These are phyloP conservation scores for Scheffersomyces parashehatae DNA, from an alignment of 1,139 yeast species.

Conservation along the genomic window DNA sequence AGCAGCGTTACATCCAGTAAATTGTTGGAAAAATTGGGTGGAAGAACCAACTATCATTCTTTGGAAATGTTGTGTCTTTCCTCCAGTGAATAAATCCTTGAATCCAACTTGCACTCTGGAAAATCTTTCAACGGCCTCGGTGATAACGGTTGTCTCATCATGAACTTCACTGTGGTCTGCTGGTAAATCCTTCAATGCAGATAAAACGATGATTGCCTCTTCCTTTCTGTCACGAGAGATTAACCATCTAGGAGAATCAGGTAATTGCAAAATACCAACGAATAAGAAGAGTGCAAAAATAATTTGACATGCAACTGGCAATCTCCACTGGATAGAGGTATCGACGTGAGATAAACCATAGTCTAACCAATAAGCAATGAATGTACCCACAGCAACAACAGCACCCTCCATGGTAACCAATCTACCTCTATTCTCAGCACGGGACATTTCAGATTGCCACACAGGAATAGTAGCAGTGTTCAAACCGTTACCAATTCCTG, in stretches of 20 bases:
- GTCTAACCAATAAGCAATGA: slow-evolving; percentile 75
- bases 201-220: slow-evolving; percentile 48
- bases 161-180: slow-evolving; percentile 47
- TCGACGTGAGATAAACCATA: slow-evolving; percentile 65
- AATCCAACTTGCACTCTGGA: slow-evolving; percentile 39
- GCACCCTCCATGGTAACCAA: slow-evolving; percentile 72
- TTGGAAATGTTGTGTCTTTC: slow-evolving; percentile 56
- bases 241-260: slow-evolving; percentile 79
- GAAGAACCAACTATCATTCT: slow-evolving; percentile 66
- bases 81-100: slow-evolving; percentile 57
- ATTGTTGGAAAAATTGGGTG: slow-evolving; percentile 61
- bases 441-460: slow-evolving; percentile 79
- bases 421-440: slow-evolving; percentile 70
- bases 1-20: slow-evolving; percentile 68
- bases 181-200: slow-evolving; percentile 36
- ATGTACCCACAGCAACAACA: slow-evolving; percentile 69
- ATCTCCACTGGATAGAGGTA: slow-evolving; percentile 45
- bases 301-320: slow-evolving; percentile 39
- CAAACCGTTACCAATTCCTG: slow-evolving; percentile 81
- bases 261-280: slow-evolving; percentile 41
- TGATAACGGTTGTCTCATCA: slow-evolving; percentile 41
- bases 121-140: slow-evolving; percentile 45
- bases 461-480: slow-evolving; percentile 81
- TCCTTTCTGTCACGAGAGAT: slow-evolving; percentile 51
- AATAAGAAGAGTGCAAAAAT: slow-evolving; percentile 40